These are phyloP conservation scores for Fragaria iinumae DNA, from an alignment of 306 rosid species.

Conservation along the genomic window DNA sequence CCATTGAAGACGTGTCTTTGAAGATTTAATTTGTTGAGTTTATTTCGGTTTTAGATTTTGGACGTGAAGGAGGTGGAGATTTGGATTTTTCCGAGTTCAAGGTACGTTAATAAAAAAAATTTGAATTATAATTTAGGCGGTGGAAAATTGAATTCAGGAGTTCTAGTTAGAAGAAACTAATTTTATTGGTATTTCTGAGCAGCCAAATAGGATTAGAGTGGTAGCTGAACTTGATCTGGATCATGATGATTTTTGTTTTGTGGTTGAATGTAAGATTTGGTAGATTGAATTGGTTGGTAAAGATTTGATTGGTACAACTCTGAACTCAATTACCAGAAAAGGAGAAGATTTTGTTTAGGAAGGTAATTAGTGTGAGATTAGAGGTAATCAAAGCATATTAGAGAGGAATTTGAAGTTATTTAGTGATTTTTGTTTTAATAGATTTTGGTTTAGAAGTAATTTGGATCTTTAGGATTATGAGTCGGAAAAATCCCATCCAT, in stretches of 20 bases:
- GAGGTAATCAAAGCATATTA: neutral
- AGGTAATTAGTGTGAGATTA: neutral
- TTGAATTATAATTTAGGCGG: conserved; percentile 13
- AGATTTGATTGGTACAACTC: conserved; percentile 1
- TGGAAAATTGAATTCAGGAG: conserved; percentile 14
- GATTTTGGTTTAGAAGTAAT: conserved; percentile 40
- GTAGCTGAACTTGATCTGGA: conserved; percentile 15
- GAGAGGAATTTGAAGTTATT: neutral
- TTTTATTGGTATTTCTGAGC: conserved; percentile 7
- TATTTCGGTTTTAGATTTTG: neutral
- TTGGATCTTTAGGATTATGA: conserved; percentile 15
- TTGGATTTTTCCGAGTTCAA: conserved; percentile 17
- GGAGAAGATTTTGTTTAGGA: neutral
- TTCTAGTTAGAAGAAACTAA: neutral
- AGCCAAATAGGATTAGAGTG: conserved; percentile 19
- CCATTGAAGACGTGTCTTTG: conserved; percentile 15
- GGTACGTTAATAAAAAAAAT: conserved; percentile 38
- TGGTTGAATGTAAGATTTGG: conserved; percentile 18
- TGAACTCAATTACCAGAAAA: neutral
- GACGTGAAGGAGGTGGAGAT: conserved; percentile 16
- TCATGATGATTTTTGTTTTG: conserved; percentile 20
- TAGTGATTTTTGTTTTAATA: neutral
- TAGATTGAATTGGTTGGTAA: neutral
- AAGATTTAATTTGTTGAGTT: conserved; percentile 3
- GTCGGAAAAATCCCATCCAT: conserved; percentile 9